Evolutionary conservation across 1,139 yeast species (phyloP).

Genomic region (Saccharomyces hybrid): DNA sequence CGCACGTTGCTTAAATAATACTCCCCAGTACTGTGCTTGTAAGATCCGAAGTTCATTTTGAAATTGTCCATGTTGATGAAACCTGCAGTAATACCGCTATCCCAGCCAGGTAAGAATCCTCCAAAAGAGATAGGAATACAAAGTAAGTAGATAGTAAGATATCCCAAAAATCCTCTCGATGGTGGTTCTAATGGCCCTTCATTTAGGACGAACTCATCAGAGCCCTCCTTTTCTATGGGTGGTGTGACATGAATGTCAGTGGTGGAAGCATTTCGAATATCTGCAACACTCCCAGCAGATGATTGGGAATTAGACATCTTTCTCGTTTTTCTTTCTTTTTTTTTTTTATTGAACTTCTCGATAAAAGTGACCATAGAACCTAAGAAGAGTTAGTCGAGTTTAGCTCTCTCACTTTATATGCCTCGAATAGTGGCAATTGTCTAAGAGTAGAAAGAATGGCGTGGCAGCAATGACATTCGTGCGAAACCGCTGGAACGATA

Average conservation of each 20-base stretch:
- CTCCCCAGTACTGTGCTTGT: constrained; percentile 31
- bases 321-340: neutral
- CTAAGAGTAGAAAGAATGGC: no score
- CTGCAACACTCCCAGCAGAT: neutral
- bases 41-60: constrained; percentile 40
- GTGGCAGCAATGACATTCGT: no score
- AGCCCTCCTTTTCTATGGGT: neutral
- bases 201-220: neutral
- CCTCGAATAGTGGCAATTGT: no score
- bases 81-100: constrained; percentile 71
- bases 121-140: neutral
- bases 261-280: neutral
- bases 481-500: neutral
- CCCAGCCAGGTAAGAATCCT: constrained; percentile 41
- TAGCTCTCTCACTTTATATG: neutral
- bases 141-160: neutral
- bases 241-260: neutral
- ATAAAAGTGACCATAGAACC: neutral
- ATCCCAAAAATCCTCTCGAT: neutral
- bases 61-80: constrained; percentile 63
- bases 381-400: neutral
- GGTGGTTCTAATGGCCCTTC: neutral
- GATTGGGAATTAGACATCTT: neutral
- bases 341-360: neutral
- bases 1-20: constrained; percentile 42